Base-by-base conservation (phyloP, 139 green algal genomes). In the Pedinophyceae sp. region DNA sequence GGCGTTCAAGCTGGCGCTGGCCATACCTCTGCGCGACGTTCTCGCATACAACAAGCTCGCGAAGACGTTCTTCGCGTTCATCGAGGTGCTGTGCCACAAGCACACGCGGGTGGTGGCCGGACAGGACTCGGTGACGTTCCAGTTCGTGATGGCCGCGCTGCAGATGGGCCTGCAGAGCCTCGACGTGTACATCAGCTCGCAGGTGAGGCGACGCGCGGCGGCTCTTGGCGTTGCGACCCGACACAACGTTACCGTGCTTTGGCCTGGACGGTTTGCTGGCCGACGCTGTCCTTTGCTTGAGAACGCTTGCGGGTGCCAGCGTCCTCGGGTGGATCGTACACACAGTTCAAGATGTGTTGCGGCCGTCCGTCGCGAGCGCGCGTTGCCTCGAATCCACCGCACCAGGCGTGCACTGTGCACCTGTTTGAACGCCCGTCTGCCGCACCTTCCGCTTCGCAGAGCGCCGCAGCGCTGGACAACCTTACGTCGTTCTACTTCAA, bases 391-490 rank as follows among this genome's bases (percentile, higher is more conserved):
- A n/a, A n/a, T n/a, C n/a, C n/a, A n/a, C n/a, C n/a, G n/a, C n/a
- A n/a, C n/a, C n/a, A n/a, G n/a, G n/a, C n/a, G n/a, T n/a, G n/a
- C n/a, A n/a, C n/a, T n/a, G n/a, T n/a, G n/a, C n/a, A n/a, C n/a
- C n/a, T n/a, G n/a, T n/a, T n/a, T n/a, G n/a, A n/a, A n/a, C n/a
- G n/a, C n/a, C n/a, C n/a, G n/a, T n/a, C n/a, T n/a, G n/a, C n/a
- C n/a, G n/a, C n/a, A n/a, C n/a, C n/a, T n/a, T n/a, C n/a, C n/a
- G n/a, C n/a, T 24, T 64, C 61, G 25, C 67, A 80, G 49, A 95
- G 87, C 50, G 89, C 89, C 4, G 71, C 77, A 6, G 89, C 86
- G 0, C 66, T 96, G 1, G 88, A 97, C 74, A 85, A 92, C 68
- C 69, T 97, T 17, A 86, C 83, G 0, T 80, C 70, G 19, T 95